Percentiles rank a stretch among this genome's conserved stretches.
These are phyloP conservation scores for Podosphaera fusca DNA, from an alignment of 2,329 filamentous ascomycete species.

Conservation along the genomic window DNA sequence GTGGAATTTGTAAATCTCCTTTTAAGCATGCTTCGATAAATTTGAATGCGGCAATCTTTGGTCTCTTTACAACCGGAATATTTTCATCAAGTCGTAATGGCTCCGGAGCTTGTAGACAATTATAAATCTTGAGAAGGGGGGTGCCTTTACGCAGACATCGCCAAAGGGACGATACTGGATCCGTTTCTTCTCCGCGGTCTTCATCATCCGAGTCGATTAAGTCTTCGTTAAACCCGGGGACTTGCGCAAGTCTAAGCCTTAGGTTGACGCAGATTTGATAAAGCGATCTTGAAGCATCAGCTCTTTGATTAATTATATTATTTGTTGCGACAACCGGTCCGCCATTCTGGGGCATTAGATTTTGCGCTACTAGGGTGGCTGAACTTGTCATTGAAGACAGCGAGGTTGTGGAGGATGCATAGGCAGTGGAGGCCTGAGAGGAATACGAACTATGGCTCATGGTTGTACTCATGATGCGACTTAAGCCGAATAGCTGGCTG, in stretches of 20 bases:
- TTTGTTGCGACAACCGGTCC: constrained; percentile 53
- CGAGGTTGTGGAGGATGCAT: constrained; percentile 18
- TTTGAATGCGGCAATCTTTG: constrained; percentile 75
- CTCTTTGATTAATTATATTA: constrained; percentile 94
- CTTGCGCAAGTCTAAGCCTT: constrained; percentile 56
- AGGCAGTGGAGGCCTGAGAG: constrained; percentile 38
- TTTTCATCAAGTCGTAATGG: constrained; percentile 44
- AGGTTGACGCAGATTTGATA: constrained; percentile 88
- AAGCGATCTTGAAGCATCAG: constrained; percentile 72
- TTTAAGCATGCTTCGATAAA: constrained; percentile 78
- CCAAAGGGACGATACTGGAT: constrained; percentile 84
- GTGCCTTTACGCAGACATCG: constrained; percentile 61
- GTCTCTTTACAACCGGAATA: constrained; percentile 46
- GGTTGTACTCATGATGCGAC: constrained; percentile 16
- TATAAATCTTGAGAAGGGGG: constrained; percentile 74
- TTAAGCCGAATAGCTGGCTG: constrained; percentile 9
- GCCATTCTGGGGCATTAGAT: constrained; percentile 19
- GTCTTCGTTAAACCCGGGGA: constrained; percentile 61
- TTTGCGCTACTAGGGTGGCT: constrained; percentile 17
- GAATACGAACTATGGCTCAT: constrained; percentile 22
- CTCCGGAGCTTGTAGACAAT: constrained; percentile 49
- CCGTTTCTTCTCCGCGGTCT: constrained; percentile 39
- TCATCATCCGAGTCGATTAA: constrained; percentile 50
- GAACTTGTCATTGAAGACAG: constrained; percentile 15
- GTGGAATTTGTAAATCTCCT: constrained; percentile 48